These are phyloP conservation scores for Cymbidium sinense DNA, from an alignment of 106 monocot species.

Conservation along the genomic window DNA sequence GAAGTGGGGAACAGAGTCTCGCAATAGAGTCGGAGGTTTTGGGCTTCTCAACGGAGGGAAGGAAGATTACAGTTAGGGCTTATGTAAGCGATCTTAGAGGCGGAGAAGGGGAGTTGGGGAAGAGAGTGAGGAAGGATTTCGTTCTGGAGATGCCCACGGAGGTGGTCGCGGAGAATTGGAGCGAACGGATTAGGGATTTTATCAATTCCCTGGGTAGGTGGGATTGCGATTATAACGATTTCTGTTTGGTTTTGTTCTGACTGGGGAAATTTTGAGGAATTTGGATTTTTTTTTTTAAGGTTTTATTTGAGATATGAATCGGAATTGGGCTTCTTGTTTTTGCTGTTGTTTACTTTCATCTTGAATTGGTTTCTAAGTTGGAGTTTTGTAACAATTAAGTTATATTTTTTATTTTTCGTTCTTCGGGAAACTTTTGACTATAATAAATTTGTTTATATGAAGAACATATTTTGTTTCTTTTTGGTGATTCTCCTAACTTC, in stretches of 20 bases:
- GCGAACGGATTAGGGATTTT: conserved; percentile 22
- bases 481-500: too few species aligned
- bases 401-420: background rate
- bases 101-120: conserved; percentile 1
- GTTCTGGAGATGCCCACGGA: conserved; percentile 49
- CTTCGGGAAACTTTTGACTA: background rate
- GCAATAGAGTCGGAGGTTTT: conserved; percentile 55
- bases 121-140: conserved; percentile 52
- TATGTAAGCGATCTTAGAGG: conserved; percentile 16
- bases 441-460: too few species aligned
- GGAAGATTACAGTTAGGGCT: conserved; percentile 32
- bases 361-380: background rate
- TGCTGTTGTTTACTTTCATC: background rate
- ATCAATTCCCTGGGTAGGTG: conserved; percentile 59
- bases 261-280: background rate
- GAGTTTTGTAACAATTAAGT: background rate
- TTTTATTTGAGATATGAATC: background rate
- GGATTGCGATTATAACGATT: background rate
- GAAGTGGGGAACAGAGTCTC: conserved; percentile 28
- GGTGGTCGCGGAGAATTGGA: conserved; percentile 32
- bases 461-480: too few species aligned
- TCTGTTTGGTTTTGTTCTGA: background rate
- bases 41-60: conserved; percentile 43
- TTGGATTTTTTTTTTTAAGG: background rate
- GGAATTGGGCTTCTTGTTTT: background rate